These are phyloP conservation scores for Microcyclospora pomicola DNA, from an alignment of 2,329 filamentous ascomycete genomes.

Conservation along the genomic window DNA sequence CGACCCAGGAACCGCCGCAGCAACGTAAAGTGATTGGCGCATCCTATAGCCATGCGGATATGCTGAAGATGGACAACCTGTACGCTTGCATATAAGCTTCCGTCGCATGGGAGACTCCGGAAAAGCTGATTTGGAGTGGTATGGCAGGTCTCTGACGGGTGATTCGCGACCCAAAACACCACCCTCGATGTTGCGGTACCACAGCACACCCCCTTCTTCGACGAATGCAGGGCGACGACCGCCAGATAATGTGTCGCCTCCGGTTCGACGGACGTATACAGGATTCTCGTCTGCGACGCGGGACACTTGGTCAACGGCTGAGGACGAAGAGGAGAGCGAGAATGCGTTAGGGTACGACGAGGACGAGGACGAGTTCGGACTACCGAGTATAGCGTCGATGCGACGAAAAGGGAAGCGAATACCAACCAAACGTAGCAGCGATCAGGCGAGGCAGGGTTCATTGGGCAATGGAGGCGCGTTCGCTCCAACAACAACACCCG, in stretches of 20 bases:
- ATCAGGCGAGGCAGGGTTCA: constrained; percentile 20
- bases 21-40: constrained; percentile 68
- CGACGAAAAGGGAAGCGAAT: constrained; percentile 51
- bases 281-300: constrained; percentile 70
- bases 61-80: constrained; percentile 75
- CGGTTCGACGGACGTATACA: constrained; percentile 58
- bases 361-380: constrained; percentile 86
- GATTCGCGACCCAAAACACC: constrained; percentile 60
- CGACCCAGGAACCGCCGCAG: constrained; percentile 26
- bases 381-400: constrained; percentile 86
- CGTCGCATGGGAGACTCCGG: not conserved
- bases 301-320: constrained; percentile 64
- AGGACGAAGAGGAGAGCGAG: constrained; percentile 41
- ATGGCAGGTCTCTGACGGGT: constrained; percentile 13
- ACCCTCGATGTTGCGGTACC: constrained; percentile 44
- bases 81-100: constrained; percentile 30
- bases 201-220: constrained; percentile 42
- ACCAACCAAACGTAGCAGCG: constrained; percentile 30
- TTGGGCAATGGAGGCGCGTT: constrained; percentile 1
- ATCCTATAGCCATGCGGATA: constrained; percentile 90
- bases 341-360: constrained; percentile 70
- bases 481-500: constrained; percentile 3
- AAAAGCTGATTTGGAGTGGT: not conserved
- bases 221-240: constrained; percentile 12
- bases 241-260: constrained; percentile 37